Percentiles rank a stretch among this genome's conserved stretches.
Conservation (phyloP, 2,329 filamentous ascomycete genomes). For the Didymella segeticola region DNA sequence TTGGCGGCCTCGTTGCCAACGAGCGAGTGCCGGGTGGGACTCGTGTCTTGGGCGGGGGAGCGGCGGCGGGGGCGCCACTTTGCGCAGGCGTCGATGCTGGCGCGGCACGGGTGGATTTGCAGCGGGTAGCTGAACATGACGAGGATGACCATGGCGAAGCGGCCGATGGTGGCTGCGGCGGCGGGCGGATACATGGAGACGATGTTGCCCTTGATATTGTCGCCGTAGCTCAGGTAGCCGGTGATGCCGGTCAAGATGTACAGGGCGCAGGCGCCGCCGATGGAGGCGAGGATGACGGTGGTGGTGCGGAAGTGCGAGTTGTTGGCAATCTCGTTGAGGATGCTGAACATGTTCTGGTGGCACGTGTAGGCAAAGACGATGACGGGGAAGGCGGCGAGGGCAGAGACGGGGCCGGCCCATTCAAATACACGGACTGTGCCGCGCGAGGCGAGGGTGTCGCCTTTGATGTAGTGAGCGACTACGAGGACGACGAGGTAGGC, state of each 20-base stretch:
- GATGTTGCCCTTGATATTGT: constrained; percentile 89
- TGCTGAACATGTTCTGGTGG: constrained; percentile 99
- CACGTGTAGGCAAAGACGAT: constrained; percentile 99
- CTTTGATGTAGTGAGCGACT: constrained; percentile 84
- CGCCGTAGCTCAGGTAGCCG: constrained; percentile 93
- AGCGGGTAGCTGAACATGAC: constrained; percentile 97
- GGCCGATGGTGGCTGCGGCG: constrained; percentile 86
- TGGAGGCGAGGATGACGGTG: constrained; percentile 80
- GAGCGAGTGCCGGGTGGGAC: constrained; percentile 53
- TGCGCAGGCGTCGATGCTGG: constrained; percentile 92
- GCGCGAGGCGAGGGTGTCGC: constrained; percentile 76
- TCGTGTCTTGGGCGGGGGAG: constrained; percentile 35
- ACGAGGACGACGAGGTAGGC: constrained; percentile 93
- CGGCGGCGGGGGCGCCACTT: constrained; percentile 76
- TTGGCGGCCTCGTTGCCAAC: constrained; percentile 48
- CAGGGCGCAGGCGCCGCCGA: constrained; percentile 83
- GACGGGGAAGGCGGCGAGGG: constrained; percentile 86
- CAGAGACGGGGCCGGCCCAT: constrained; percentile 80
- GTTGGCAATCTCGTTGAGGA: constrained; percentile 91
- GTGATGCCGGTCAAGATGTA: constrained; percentile 94
- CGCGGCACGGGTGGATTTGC: constrained; percentile 93
- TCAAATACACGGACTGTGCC: constrained; percentile 76
- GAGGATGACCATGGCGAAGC: constrained; percentile 91
- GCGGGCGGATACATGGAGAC: constrained; percentile 74
- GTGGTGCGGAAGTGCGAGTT: constrained; percentile 81